These are phyloP conservation scores for Coemansia umbellata DNA, from an alignment of 192 early-diverging fungal species.

Conservation along the genomic window DNA sequence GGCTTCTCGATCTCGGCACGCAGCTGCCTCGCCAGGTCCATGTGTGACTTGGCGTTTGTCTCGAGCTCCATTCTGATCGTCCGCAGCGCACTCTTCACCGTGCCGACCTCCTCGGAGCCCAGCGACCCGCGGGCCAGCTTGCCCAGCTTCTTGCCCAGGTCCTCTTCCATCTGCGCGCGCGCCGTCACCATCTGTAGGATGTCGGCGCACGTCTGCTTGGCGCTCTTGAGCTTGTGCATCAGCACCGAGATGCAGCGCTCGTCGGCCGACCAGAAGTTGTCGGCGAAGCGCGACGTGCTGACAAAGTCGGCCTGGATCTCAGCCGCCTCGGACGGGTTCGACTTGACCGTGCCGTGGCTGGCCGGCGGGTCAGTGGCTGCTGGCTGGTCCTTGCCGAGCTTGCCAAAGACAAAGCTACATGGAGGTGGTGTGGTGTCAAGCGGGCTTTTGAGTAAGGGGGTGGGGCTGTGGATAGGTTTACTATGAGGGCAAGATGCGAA, in stretches of 20 bases:
- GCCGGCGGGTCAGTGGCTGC: neutral
- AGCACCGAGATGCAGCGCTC: conserved; percentile 67
- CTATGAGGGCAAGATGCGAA: neutral
- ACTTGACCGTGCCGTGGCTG: conserved; percentile 8
- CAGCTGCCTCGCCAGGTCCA: conserved; percentile 63
- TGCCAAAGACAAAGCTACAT: conserved; percentile 31
- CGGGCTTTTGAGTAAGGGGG: neutral
- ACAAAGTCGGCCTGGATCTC: conserved; percentile 38
- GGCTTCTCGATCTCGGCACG: conserved; percentile 57
- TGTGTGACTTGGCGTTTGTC: conserved; percentile 57
- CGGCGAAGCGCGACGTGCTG: conserved; percentile 26
- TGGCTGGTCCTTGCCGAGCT: conserved; percentile 21
- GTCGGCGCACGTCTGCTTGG: conserved; percentile 68
- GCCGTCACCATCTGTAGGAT: conserved; percentile 57
- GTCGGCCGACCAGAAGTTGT: conserved; percentile 52
- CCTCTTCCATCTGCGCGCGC: conserved; percentile 64
- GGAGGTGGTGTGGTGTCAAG: neutral
- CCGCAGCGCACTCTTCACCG: conserved; percentile 56
- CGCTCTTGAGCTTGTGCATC: conserved; percentile 61
- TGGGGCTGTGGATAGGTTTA: neutral
- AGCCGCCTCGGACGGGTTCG: conserved; percentile 9
- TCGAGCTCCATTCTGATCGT: conserved; percentile 62
- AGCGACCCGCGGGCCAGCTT: conserved; percentile 59
- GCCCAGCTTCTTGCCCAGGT: conserved; percentile 62
- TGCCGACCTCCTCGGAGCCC: conserved; percentile 67